Percentiles rank a stretch among this genome's conserved stretches.
Evolutionary conservation across 2,329 filamentous ascomycete genomes (phyloP).

Genomic region (Ophiosphaerella korrae): DNA sequence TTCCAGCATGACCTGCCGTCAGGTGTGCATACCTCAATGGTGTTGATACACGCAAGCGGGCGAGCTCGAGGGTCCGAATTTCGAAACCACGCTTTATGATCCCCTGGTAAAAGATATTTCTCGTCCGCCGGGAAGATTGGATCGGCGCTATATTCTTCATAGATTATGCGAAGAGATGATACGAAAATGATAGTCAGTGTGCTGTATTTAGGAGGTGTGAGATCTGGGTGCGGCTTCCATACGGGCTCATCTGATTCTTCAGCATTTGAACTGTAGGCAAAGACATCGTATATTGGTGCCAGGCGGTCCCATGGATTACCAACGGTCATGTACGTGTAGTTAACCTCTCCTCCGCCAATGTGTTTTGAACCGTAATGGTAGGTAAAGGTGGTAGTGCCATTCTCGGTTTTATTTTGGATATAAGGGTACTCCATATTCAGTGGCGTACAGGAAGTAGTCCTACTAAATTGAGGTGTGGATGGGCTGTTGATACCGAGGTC

Average conservation of each 20-base stretch:
- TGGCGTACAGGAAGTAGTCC: conserved; percentile 1
- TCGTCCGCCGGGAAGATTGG: conserved; percentile 2
- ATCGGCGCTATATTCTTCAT: conserved; percentile 1
- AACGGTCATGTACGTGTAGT: conserved; percentile 5
- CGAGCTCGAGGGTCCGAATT: conserved; percentile 4
- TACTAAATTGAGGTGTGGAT: neutral
- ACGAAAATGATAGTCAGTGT: conserved; percentile 1
- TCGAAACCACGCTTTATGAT: neutral
- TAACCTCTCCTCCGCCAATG: neutral
- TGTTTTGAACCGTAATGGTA: conserved; percentile 6
- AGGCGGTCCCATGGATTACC: conserved; percentile 2
- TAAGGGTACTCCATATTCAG: conserved; percentile 7
- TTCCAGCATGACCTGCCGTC: neutral
- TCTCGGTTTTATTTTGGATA: conserved; percentile 2
- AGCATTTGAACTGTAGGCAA: conserved; percentile 1
- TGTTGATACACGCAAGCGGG: conserved; percentile 3
- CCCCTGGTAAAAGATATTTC: neutral
- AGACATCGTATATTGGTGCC: conserved; percentile 7
- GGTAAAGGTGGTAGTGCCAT: conserved; percentile 5
- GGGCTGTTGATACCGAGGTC: conserved; percentile 5
- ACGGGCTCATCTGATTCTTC: neutral
- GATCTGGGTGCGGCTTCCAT: conserved; percentile 1
- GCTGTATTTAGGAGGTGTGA: neutral
- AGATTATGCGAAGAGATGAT: conserved; percentile 1
- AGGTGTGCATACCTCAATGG: conserved; percentile 1